Evolutionary conservation across 169 alveolate genomes (phyloP).

Genomic region (Plasmodium falciparum): DNA sequence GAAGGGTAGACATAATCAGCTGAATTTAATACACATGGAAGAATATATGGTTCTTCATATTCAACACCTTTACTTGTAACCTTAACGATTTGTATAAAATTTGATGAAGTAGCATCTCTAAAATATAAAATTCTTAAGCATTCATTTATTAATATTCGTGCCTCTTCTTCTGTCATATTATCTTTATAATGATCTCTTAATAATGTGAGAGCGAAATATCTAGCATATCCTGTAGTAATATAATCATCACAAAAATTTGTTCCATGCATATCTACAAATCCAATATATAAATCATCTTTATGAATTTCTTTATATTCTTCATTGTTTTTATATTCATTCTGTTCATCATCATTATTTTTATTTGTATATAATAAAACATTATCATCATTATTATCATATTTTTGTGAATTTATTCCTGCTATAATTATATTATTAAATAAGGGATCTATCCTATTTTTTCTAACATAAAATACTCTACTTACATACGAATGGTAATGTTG

Average conservation of each 20-base stretch:
- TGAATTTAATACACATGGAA: constrained; percentile 31
- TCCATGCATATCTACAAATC: constrained; percentile 81
- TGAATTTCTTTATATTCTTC: constrained; percentile 63
- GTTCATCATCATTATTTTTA: constrained; percentile 10
- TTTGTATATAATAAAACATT: constrained; percentile 42
- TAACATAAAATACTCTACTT: constrained; percentile 67
- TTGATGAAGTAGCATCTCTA: constrained; percentile 59
- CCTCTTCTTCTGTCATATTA: constrained; percentile 82
- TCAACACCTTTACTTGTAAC: constrained; percentile 74
- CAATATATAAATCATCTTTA: constrained; percentile 70
- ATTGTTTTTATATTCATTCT: constrained; percentile 7
- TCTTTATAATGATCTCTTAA: constrained; percentile 78
- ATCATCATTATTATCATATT: constrained; percentile 75
- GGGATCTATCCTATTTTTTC: constrained; percentile 80
- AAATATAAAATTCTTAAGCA: constrained; percentile 75
- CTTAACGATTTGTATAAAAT: constrained; percentile 64
- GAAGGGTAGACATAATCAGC: constrained; percentile 60
- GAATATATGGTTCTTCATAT: constrained; percentile 67
- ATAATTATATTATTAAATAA: constrained; percentile 74
- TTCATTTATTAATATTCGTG: constrained; percentile 77
- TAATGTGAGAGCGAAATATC: constrained; percentile 79
- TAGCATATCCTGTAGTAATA: constrained; percentile 80
- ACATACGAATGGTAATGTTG: constrained; percentile 60
- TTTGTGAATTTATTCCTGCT: constrained; percentile 81
- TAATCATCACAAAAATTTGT: constrained; percentile 79